A percentile compares a stretch with the other conserved stretches of the same genome.
Evolutionary conservation across 352 stramenopile species (phyloP).

Genomic region (Phytopythium ostracodes): DNA sequence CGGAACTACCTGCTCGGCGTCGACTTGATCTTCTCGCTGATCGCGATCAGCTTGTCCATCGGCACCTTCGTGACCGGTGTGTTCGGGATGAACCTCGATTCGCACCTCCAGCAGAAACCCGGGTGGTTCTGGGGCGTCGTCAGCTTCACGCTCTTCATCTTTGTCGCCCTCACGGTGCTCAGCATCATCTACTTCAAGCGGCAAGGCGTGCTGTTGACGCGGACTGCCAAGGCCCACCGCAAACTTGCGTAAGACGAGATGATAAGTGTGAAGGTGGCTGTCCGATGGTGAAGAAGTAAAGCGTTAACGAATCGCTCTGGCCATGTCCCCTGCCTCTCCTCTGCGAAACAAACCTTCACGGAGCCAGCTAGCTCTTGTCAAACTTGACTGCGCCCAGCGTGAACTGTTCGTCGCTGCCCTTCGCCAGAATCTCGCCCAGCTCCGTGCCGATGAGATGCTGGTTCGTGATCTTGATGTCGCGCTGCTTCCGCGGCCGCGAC

Average conservation of each 20-base stretch:
- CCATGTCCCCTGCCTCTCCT: background rate
- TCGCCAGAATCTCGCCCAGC: slow-evolving; percentile 77
- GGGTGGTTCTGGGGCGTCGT: slow-evolving; percentile 66
- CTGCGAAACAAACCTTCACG: background rate
- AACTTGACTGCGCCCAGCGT: slow-evolving; percentile 82
- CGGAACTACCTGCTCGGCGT: slow-evolving; percentile 75
- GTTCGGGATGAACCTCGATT: slow-evolving; percentile 78
- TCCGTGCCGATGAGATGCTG: slow-evolving; percentile 86
- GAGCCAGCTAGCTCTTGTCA: slow-evolving; percentile 52
- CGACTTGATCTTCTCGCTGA: slow-evolving; percentile 69
- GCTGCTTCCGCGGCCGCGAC: slow-evolving; percentile 71
- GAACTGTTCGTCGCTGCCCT: slow-evolving; percentile 72
- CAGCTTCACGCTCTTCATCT: slow-evolving; percentile 32
- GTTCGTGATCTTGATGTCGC: slow-evolving; percentile 89
- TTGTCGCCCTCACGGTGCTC: slow-evolving; percentile 34
- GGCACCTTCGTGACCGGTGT: slow-evolving; percentile 58
- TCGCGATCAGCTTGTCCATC: slow-evolving; percentile 55
- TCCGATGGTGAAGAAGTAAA: background rate
- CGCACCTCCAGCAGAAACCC: slow-evolving; percentile 27
- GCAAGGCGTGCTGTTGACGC: slow-evolving; percentile 42
- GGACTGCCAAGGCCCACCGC: background rate
- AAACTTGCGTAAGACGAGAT: background rate
- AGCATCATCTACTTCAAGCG: slow-evolving; percentile 58
- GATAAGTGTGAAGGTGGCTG: background rate
- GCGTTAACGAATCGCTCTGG: too few relatives aligned